Percentiles rank a stretch among this genome's conserved stretches.
phyloP scores from a whole-genome alignment of 2,329 filamentous ascomycete genomes.

The Exophiala bonariae region DNA sequence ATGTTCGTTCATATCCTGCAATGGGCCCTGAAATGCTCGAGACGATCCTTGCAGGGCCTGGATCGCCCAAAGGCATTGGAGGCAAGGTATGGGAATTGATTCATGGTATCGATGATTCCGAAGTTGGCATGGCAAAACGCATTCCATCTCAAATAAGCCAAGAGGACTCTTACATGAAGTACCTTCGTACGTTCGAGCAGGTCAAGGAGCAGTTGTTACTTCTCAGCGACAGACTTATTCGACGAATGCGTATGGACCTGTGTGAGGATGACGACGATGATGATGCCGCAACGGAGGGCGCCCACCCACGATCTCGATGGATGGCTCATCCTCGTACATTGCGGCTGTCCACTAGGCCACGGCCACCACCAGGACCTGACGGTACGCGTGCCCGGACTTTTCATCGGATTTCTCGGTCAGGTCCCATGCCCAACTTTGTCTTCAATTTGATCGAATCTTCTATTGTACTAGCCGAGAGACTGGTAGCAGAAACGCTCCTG shows the following conservation, averaged over 20 bases:
- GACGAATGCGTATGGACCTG: conserved; percentile 77
- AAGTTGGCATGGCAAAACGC: conserved; percentile 70
- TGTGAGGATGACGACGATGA: conserved; percentile 52
- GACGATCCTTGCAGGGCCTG: conserved; percentile 67
- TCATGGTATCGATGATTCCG: conserved; percentile 74
- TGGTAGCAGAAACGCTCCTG: conserved; percentile 68
- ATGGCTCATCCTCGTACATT: conserved; percentile 78
- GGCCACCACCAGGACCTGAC: conserved; percentile 53
- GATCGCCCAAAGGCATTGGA: conserved; percentile 70
- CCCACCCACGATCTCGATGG: conserved; percentile 53
- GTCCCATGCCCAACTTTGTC: conserved; percentile 69
- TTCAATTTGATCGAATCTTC: conserved; percentile 63
- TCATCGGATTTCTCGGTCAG: conserved; percentile 74
- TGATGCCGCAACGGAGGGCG: conserved; percentile 17
- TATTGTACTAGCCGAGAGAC: conserved; percentile 63
- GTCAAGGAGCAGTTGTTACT: conserved; percentile 68
- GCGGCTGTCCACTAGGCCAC: conserved; percentile 74
- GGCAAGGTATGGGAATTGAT: conserved; percentile 73
- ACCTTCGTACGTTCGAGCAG: conserved; percentile 62
- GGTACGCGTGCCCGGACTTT: conserved; percentile 59
- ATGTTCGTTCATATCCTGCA: conserved; percentile 62
- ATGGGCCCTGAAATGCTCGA: conserved; percentile 69
- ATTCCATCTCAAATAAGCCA: conserved; percentile 89
- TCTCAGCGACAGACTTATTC: conserved; percentile 69
- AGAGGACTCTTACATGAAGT: conserved; percentile 80